Evolutionary conservation across 768 basidiomycete species (phyloP).

Genomic region (Suillus americanus): DNA sequence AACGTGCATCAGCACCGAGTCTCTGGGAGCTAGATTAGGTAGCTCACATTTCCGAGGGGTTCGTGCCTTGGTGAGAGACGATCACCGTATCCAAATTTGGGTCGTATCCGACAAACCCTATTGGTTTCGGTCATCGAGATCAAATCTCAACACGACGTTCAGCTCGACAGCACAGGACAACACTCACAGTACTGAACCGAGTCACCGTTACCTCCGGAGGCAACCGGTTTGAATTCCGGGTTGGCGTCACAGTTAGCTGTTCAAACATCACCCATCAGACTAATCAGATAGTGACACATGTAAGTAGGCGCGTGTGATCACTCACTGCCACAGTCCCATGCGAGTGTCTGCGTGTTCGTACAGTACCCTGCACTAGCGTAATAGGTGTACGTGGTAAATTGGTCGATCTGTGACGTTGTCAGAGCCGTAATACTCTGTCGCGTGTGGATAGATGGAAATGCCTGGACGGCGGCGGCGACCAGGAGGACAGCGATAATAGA

Average conservation of each 20-base stretch:
- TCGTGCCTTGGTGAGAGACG: conserved; percentile 38
- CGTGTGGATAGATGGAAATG: conserved; percentile 26
- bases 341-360: conserved; percentile 36
- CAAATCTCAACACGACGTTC: neutral
- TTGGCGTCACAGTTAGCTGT: conserved; percentile 49
- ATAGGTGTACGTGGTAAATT: conserved; percentile 47
- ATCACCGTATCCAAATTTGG: conserved; percentile 36
- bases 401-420: conserved; percentile 38
- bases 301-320: conserved; percentile 2
- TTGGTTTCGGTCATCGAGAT: neutral
- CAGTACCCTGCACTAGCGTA: conserved; percentile 57
- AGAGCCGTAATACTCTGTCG: conserved; percentile 41
- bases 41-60: conserved; percentile 30
- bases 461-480: conserved; percentile 11
- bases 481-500: conserved; percentile 18
- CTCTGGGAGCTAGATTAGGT: neutral
- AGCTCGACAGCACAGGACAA: neutral
- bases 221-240: conserved; percentile 45
- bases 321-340: conserved; percentile 58
- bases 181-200: conserved; percentile 42
- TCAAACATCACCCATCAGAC: neutral
- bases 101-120: conserved; percentile 58
- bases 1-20: neutral
- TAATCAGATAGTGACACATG: neutral
- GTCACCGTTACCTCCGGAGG: conserved; percentile 47